Evolutionary conservation across 345 rosid species (phyloP).

Genomic region (Moricandia moricandioides): DNA sequence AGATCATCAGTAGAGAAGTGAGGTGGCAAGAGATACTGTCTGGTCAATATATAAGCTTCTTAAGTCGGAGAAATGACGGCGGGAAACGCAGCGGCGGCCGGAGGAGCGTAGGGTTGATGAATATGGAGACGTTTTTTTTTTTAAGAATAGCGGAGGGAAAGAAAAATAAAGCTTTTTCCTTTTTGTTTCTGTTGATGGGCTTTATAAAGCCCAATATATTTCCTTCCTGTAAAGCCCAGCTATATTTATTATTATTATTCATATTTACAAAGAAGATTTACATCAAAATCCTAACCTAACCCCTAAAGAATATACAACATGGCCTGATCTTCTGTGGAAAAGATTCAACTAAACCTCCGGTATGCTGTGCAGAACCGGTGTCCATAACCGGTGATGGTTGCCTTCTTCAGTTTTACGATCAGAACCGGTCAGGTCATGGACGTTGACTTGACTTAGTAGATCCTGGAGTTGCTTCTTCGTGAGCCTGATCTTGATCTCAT

Average conservation of each 20-base stretch:
- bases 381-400: constrained; percentile 48
- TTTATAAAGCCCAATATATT: background rate
- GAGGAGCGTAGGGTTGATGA: constrained; percentile 33
- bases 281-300: constrained; percentile 1
- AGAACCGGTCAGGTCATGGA: constrained; percentile 42
- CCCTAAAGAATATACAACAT: constrained; percentile 20
- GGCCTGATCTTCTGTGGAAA: background rate
- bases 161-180: background rate
- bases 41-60: too few relatives aligned
- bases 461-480: constrained; percentile 65
- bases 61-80: background rate
- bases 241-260: background rate
- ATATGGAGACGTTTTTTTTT: constrained; percentile 5
- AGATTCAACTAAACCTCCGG: constrained; percentile 53
- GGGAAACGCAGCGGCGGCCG: constrained; percentile 27
- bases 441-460: constrained; percentile 42
- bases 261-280: background rate
- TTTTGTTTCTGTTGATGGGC: background rate
- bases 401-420: constrained; percentile 4
- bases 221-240: background rate
- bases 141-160: constrained; percentile 26
- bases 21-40: too few relatives aligned
- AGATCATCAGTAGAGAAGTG: background rate
- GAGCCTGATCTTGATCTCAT: constrained; percentile 68
- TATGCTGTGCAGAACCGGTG: constrained; percentile 65